Evolutionary conservation across 1,139 yeast genomes (phyloP).

Genomic region (Candida labiduridarum): DNA sequence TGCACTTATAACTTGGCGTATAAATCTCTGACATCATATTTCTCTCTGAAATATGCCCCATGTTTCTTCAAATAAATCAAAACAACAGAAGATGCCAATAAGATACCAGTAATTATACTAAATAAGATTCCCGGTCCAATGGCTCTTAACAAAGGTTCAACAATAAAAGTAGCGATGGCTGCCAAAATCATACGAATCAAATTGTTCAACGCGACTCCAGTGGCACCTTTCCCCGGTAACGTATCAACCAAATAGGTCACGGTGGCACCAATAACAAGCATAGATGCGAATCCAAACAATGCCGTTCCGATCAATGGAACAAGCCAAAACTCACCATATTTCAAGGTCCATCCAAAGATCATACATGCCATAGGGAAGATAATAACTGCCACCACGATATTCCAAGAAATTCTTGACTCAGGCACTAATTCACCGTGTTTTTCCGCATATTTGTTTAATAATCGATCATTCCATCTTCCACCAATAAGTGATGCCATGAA

Average conservation of each 20-base stretch:
- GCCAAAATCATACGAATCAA: constrained; percentile 74
- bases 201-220: constrained; percentile 85
- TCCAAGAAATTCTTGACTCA: constrained; percentile 79
- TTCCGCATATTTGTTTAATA: constrained; percentile 55
- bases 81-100: constrained; percentile 45
- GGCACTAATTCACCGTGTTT: constrained; percentile 68
- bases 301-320: constrained; percentile 80
- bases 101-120: constrained; percentile 63
- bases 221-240: constrained; percentile 85
- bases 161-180: constrained; percentile 72
- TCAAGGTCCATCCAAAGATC: constrained; percentile 82
- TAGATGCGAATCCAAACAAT: constrained; percentile 77
- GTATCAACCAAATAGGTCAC: constrained; percentile 83
- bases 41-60: constrained; percentile 68
- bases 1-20: constrained; percentile 46
- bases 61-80: constrained; percentile 54
- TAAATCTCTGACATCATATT: constrained; percentile 59
- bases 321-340: constrained; percentile 69
- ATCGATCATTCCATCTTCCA: constrained; percentile 76
- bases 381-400: constrained; percentile 64
- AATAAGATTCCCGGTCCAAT: constrained; percentile 74
- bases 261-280: constrained; percentile 82
- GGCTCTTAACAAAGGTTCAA: constrained; percentile 64
- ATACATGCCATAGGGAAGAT: constrained; percentile 67
- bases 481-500: constrained; percentile 73